A percentile compares a stretch with the other conserved stretches of the same genome.
phyloP scores from a whole-genome alignment of 176 grass and related monocot species.

The Oryza nivara region DNA sequence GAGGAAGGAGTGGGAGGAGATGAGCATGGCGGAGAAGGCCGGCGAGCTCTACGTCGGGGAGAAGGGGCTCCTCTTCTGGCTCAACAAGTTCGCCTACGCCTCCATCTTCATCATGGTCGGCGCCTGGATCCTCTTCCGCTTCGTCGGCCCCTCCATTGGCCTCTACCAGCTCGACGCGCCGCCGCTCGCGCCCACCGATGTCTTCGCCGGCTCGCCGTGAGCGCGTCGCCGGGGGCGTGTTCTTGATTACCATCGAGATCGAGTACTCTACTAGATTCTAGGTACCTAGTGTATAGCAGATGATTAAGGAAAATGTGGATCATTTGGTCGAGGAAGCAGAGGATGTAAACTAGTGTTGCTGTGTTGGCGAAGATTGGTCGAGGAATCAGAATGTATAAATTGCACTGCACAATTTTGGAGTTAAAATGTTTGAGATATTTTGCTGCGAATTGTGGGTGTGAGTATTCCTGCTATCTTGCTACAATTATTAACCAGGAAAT shows the following conservation, averaged over 20 bases:
- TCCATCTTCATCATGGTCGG: conserved; percentile 84
- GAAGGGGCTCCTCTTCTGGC: conserved; percentile 88
- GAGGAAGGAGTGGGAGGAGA: conserved; percentile 83
- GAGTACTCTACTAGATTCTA: conserved; percentile 26
- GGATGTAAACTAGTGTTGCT: not conserved
- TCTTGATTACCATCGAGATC: not conserved
- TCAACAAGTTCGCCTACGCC: conserved; percentile 96
- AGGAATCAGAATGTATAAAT: not conserved
- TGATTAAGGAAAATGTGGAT: not conserved
- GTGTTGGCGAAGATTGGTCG: not conserved
- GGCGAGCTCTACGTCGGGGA: conserved; percentile 84
- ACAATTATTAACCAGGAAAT: not conserved
- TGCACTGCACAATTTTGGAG: not conserved
- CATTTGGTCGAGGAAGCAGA: not conserved
- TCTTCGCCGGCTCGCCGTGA: conserved; percentile 41
- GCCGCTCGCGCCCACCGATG: conserved; percentile 57
- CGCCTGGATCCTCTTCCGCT: conserved; percentile 90
- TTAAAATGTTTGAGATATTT: conserved; percentile 13
- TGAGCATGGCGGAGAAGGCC: conserved; percentile 81
- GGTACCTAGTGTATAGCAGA: conserved; percentile 34
- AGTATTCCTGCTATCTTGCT: not conserved
- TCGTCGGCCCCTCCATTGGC: conserved; percentile 75
- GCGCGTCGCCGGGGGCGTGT: not conserved
- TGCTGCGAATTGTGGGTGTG: not conserved
- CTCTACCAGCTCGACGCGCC: conserved; percentile 86